Percentiles rank a stretch among this genome's conserved stretches.
These are phyloP conservation scores for Ajuga chamaepitys DNA, from an alignment of 257 asterid species.

Conservation along the genomic window DNA sequence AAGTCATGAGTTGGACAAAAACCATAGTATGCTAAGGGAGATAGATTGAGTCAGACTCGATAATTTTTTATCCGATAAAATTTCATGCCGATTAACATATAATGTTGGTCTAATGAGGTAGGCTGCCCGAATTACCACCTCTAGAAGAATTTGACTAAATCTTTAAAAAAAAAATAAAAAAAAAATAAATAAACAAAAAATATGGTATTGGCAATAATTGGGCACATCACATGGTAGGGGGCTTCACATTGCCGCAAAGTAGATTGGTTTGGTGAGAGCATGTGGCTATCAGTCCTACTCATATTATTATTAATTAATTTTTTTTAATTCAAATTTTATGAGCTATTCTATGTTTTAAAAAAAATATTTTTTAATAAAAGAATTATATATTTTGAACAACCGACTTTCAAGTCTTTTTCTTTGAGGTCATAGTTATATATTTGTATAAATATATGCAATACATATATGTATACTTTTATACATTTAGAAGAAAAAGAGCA, in stretches of 20 bases:
- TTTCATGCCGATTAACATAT: no score
- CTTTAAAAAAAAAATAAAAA: background rate
- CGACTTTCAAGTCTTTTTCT: background rate
- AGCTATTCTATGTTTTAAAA: background rate
- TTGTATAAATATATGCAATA: background rate
- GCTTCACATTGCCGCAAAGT: constrained; percentile 35
- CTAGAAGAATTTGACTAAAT: no score
- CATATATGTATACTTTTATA: no score
- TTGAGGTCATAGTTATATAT: background rate
- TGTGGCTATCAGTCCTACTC: constrained; percentile 23
- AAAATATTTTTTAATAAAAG: no score
- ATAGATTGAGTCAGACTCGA: no score
- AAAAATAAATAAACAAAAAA: background rate
- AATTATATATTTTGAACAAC: background rate
- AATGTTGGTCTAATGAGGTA: no score
- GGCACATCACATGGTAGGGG: constrained; percentile 25
- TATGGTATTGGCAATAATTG: constrained; percentile 1
- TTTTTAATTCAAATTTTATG: background rate
- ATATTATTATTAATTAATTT: background rate
- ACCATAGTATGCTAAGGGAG: no score
- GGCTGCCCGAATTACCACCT: no score
- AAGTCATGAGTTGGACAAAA: no score
- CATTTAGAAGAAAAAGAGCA: no score
- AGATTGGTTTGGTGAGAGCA: constrained; percentile 32
- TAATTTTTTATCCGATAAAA: no score